phyloP scores from a whole-genome alignment of 202 grass and related monocot species.

The Panicum hallii region DNA sequence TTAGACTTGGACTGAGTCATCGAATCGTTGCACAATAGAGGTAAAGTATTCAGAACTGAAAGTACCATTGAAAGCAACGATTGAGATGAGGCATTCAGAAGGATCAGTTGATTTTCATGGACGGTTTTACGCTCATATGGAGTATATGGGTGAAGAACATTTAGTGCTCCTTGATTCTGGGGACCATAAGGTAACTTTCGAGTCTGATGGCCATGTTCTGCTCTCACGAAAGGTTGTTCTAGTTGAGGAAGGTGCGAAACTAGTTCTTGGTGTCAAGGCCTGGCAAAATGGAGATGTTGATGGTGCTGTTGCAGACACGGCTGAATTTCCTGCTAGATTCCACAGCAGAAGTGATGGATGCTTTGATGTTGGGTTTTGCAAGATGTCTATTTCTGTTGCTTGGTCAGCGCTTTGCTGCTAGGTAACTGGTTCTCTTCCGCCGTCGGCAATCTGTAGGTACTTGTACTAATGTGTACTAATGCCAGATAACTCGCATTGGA shows the following conservation, averaged over 20 bases:
- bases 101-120: constrained; percentile 4
- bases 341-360: neutral
- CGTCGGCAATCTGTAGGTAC: too few species aligned
- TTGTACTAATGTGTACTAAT: too few species aligned
- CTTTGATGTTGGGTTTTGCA: too few species aligned
- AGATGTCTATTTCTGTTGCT: too few species aligned
- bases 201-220: neutral
- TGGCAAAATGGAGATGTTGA: neutral
- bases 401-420: too few species aligned
- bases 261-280: neutral
- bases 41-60: neutral
- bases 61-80: neutral
- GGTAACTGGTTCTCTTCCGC: too few species aligned
- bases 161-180: neutral
- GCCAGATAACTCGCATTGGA: too few species aligned
- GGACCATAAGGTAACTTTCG: neutral
- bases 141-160: too few species aligned
- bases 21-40: neutral
- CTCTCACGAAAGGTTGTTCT: constrained; percentile 1
- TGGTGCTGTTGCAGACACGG: neutral
- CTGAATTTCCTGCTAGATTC: neutral
- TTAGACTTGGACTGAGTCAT: neutral
- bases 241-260: neutral
- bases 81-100: neutral
- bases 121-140: too few species aligned